Conservation (phyloP, 352 stramenopile genomes). For the Phytopythium chamaehyphon region DNA sequence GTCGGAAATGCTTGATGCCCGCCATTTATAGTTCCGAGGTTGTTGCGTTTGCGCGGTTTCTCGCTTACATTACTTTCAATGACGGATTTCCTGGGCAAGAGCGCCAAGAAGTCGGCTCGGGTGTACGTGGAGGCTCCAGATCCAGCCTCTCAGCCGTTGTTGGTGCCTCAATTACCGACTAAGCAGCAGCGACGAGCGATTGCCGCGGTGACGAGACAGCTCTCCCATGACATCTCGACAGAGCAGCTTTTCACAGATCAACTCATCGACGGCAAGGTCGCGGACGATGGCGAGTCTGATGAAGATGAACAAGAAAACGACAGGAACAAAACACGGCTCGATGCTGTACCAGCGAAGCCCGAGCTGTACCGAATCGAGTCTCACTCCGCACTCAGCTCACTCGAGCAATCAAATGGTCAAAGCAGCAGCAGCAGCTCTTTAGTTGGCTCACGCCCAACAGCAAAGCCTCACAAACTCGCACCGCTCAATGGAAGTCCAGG, state of each 20-base stretch:
- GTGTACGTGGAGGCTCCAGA: constrained; percentile 15
- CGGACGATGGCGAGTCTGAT: constrained; percentile 45
- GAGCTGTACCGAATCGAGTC: constrained; percentile 63
- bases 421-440: not conserved
- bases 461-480: constrained; percentile 19
- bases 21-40: too few species aligned
- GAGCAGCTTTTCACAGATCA: constrained; percentile 63
- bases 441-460: constrained; percentile 1
- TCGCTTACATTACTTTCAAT: not conserved
- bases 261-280: constrained; percentile 57
- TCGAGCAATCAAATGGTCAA: constrained; percentile 18
- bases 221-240: constrained; percentile 67
- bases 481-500: constrained; percentile 16
- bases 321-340: constrained; percentile 8
- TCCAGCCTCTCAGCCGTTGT: not conserved
- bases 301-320: constrained; percentile 30
- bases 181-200: constrained; percentile 15
- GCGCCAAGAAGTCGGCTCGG: constrained; percentile 14
- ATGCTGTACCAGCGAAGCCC: constrained; percentile 3
- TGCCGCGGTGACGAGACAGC: constrained; percentile 10
- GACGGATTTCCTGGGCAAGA: constrained; percentile 2
- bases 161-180: not conserved
- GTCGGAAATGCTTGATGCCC: too few species aligned
- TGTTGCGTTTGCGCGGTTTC: too few species aligned
- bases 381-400: constrained; percentile 52